These are phyloP conservation scores for Chrysoporthe puriensis DNA, from an alignment of 2,329 filamentous ascomycete species.

Conservation along the genomic window DNA sequence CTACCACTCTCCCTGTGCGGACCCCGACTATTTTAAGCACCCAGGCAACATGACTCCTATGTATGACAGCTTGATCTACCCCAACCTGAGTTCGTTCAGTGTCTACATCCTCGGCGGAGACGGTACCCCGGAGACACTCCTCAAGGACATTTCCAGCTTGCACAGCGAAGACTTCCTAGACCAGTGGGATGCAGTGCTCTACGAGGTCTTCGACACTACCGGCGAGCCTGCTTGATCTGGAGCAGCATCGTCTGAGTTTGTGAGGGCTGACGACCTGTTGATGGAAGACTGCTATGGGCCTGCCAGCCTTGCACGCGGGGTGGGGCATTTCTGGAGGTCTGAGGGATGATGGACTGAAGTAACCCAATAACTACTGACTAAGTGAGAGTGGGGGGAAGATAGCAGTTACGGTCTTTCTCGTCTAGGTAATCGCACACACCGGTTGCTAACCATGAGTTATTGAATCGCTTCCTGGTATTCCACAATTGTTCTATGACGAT, in stretches of 20 bases:
- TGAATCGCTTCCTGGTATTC: too few relatives aligned
- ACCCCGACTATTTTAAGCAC: neutral
- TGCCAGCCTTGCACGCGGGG: neutral
- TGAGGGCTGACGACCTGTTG: neutral
- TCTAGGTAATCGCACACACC: too few relatives aligned
- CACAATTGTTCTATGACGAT: too few relatives aligned
- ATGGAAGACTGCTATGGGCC: neutral
- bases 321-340: neutral
- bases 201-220: neutral
- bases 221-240: neutral
- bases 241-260: neutral
- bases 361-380: neutral
- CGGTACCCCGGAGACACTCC: neutral
- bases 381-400: neutral
- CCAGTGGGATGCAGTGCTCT: neutral
- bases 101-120: slow-evolving; percentile 8
- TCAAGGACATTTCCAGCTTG: neutral
- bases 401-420: too few relatives aligned
- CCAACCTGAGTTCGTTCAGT: neutral
- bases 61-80: neutral
- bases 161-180: neutral
- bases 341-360: neutral
- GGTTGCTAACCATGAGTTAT: too few relatives aligned
- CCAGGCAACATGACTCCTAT: neutral
- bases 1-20: neutral